Conservation (phyloP, 495 filamentous ascomycete species). For the Apodospora peruviana region DNA sequence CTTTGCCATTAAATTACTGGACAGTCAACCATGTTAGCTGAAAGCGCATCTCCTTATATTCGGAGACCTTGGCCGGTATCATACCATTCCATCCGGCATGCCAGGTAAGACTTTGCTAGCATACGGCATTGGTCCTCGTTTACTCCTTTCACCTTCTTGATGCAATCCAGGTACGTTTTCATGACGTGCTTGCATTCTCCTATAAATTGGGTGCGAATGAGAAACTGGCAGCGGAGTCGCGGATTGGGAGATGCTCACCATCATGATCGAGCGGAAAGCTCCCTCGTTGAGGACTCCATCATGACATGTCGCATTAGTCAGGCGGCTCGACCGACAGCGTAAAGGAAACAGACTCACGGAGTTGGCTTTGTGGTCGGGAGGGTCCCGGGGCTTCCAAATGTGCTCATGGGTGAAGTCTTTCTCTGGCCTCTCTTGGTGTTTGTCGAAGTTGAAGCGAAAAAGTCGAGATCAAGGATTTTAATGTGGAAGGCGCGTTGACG, state of each 20-base stretch:
- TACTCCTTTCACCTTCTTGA: conserved; percentile 72
- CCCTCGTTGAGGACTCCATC: conserved; percentile 76
- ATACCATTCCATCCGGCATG: conserved; percentile 92
- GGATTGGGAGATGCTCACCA: conserved; percentile 45
- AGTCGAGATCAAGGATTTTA: too few relatives aligned
- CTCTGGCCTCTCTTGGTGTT: neutral
- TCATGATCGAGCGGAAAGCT: conserved; percentile 97
- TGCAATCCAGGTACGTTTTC: conserved; percentile 72
- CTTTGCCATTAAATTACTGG: conserved; percentile 88
- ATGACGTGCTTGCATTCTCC: conserved; percentile 93
- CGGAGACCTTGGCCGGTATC: too few relatives aligned
- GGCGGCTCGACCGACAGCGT: neutral
- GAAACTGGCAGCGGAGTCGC: neutral
- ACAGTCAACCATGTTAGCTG: too few relatives aligned
- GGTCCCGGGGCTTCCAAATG: conserved; percentile 75
- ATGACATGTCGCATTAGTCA: neutral
- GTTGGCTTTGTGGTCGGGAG: conserved; percentile 66
- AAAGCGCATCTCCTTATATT: too few relatives aligned
- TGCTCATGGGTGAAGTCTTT: conserved; percentile 36
- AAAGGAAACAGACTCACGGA: conserved; percentile 53
- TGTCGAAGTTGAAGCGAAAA: neutral
- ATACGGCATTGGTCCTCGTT: conserved; percentile 82
- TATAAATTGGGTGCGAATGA: conserved; percentile 21
- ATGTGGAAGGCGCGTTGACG: too few relatives aligned
- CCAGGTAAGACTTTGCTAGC: conserved; percentile 80